Percentiles rank a stretch among this genome's conserved stretches.
Evolutionary conservation across 73 alveolate species (phyloP).

Genomic region (Paramecium biaurelia): DNA sequence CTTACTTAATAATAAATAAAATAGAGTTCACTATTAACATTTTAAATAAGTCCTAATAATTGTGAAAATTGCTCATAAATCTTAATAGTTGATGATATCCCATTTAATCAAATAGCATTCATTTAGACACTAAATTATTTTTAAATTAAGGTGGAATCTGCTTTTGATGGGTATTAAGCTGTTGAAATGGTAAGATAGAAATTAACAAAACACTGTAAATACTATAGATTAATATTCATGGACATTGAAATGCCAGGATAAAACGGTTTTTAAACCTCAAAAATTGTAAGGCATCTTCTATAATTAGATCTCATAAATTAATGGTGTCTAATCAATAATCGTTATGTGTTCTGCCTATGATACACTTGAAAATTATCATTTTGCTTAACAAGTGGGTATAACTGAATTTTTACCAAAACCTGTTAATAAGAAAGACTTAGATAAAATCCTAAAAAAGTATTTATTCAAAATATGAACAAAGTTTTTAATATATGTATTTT

Average conservation of each 20-base stretch:
- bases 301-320: not conserved
- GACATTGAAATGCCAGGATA: slow-evolving; percentile 44
- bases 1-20: not conserved
- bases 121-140: not conserved
- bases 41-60: not conserved
- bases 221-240: slow-evolving; percentile 11
- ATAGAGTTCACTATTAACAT: not conserved
- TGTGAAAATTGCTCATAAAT: not conserved
- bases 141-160: not conserved
- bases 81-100: slow-evolving; percentile 6
- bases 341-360: slow-evolving; percentile 43
- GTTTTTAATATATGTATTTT: not conserved
- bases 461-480: not conserved
- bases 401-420: slow-evolving; percentile 33
- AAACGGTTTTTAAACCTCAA: slow-evolving; percentile 4
- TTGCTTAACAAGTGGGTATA: not conserved
- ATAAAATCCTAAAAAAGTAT: not conserved
- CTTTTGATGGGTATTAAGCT: slow-evolving; percentile 34
- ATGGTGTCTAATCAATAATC: not conserved
- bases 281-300: not conserved
- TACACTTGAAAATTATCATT: not conserved
- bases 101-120: not conserved
- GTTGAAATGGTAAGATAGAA: not conserved
- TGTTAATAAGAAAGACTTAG: not conserved
- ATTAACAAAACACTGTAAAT: not conserved